Base-by-base conservation (phyloP, 2,329 filamentous ascomycete species). In the Fusarium sulawesiense region DNA sequence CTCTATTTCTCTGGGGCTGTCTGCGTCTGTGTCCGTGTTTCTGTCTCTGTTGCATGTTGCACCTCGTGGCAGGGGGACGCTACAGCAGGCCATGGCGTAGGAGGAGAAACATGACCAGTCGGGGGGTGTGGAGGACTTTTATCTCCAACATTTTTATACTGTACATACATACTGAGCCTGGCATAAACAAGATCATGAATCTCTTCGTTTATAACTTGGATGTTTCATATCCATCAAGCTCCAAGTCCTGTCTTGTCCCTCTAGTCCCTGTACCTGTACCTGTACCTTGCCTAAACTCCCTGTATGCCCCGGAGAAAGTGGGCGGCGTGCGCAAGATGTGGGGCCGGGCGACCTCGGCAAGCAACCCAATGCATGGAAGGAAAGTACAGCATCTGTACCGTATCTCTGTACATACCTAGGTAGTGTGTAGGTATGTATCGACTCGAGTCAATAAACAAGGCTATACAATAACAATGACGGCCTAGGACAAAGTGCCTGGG, bases 21-120 rank as follows among this genome's bases (percentile, higher is more conserved):
- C 32, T 10, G 8, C 16, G 32, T 32, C 13, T 32, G 7, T 25
- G 32, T 37, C 30, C 25, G 20, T 23, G 12, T 27, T 16, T 34
- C 9, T 49, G 20, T 32, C 13, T 23, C 32, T 23, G 12, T 21
- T 34, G 20, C 16, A 46, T 46, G 65, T 57, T 47, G 51, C 34
- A 56, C 66, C 66, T 69, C 66, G 66, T 70, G 61, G 66, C 61
- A 70, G 29, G 40, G 54, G 57, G 61, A 51, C 66, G 61, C 66
- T 46, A 56, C 45, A 51, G 48, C 41, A 49, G 53, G 51, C 37
- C 47, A 66, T 66, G 61, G 61, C 61, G 51, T 57, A 47, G 20
- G 56, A 55, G 55, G 66, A 69, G 66, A 62, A 66, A 69, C 60
- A 59, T 62, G 60, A 20, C 66, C 56, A 70, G 37, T 56, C 12